Base-by-base conservation (phyloP, 2,329 filamentous ascomycete species). In the Pestalotiopsis sp. region DNA sequence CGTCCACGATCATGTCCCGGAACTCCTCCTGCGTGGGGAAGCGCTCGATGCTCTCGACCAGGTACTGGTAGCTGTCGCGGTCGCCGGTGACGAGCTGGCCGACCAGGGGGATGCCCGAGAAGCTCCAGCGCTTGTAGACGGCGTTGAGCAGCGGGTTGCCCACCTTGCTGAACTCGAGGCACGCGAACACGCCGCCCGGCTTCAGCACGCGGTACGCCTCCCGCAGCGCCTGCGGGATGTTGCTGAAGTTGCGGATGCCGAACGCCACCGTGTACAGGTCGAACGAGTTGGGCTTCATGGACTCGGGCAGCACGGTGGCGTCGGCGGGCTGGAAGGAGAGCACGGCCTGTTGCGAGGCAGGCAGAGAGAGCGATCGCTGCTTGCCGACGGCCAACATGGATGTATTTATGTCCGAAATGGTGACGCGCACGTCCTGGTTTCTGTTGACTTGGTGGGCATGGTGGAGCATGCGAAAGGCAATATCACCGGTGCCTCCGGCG, bases 181-280 rank as follows among this genome's bases (percentile, higher is more conserved):
- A 98, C 3, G 96, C 95, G 78, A 99, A 99, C 0, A 99, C 91
- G 71, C 96, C 96, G 58, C 96, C 96, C 0, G 97, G 97, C 81
- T 95, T 96, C 38, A 99, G 86, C 1, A 98, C 94, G 6, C 96
- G 90, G 81, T 91, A 91, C 0, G 96, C 96, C 79, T 98, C 95
- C 45, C 86, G 83, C 68, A 99, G 83, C 0, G 95, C 97, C 0
- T 88, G 88, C 62, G 93, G 91, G 78, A 98, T 97, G 82, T 97
- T 91, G 67, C 93, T 96, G 82, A 99, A 99, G 82, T 99, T 99
- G 65, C 96, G 89, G 78, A 99, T 98, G 39, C 96, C 96, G 77
- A 99, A 99, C 0, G 95, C 94, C 3, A 99, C 96, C 0, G 96
- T 99, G 84, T 99, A 99, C 4, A 99, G 86, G 79, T 99, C 96